Evolutionary conservation across 345 rosid species (phyloP), one percentile per base, ranked within the genome.

Genomic region (Rubroshorea leprosula): DNA sequence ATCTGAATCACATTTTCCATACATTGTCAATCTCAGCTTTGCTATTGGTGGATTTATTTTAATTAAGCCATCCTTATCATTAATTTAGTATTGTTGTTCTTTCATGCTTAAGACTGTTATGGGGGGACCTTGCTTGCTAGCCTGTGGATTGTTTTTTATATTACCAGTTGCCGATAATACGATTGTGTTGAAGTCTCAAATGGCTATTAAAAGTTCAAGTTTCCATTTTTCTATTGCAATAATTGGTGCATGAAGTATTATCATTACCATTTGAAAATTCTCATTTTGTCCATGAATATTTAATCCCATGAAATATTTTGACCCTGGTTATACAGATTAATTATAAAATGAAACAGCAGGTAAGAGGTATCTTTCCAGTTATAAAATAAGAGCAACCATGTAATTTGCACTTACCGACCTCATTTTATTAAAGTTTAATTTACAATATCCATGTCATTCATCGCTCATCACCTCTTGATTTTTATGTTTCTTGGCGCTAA

Each of bases 1-100:
- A 14, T 58, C 52, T 26, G 39, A 46, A 26, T 31, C 43, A 48
- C 17, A 58, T 58, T 58, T 26, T 12, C 24, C 62, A 31, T 14
- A 14, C 17, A 45, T 57, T n/a, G n/a, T n/a, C n/a, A n/a, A n/a
- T n/a, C n/a, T 35, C 23, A 11, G 9, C 12, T n/a, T n/a, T 57
- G 23, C 24, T 12, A 15, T 0, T n/a, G 43, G 19, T 18, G 26
- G 8, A 13, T 46, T 25, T 26, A 58, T 23, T 45, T 25, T n/a
- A n/a, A n/a, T 11, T 46, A 15, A 47, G 16, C 53, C 52, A 46
- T 38, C 17, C 27, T 9, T 25, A 26, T 46, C 45, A 46, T n/a
- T n/a, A n/a, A n/a, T 26, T 58, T 46, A 58, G 14, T 19, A 58
- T 45, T n/a, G n/a, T n/a, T n/a, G n/a, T 46, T 35, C 41, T 1